phyloP scores from a whole-genome alignment of 2,329 filamentous ascomycete genomes.

The Zasmidium angulare region DNA sequence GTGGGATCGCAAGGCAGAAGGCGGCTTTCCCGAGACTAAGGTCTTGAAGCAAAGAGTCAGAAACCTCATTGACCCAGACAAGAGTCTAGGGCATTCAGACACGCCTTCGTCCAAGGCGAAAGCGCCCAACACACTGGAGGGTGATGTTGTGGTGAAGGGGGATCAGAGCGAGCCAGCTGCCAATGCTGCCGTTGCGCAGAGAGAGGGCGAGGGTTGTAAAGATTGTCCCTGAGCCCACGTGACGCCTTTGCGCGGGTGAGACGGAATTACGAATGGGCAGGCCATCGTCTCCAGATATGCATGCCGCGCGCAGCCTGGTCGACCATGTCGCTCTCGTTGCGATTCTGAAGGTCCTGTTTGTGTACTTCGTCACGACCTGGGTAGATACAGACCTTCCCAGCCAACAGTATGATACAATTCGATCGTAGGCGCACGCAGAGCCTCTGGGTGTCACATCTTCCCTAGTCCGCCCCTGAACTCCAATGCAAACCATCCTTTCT shows the following conservation, averaged over 20 bases:
- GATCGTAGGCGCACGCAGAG: not conserved
- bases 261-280: no score
- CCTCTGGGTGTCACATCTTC: not conserved
- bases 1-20: conserved; percentile 85
- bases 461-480: not conserved
- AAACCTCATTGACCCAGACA: conserved; percentile 75
- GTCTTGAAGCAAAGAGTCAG: conserved; percentile 81
- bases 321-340: no score
- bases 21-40: conserved; percentile 93
- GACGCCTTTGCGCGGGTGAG: no score
- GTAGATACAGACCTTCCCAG: not conserved
- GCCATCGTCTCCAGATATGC: no score
- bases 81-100: conserved; percentile 73
- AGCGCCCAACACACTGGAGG: not conserved
- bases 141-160: not conserved
- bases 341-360: no score
- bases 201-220: conserved; percentile 1
- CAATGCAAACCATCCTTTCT: conserved; percentile 6
- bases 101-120: conserved; percentile 31
- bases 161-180: not conserved
- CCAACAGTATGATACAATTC: not conserved
- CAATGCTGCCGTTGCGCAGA: not conserved
- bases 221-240: conserved; percentile 10
- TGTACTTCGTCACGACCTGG: no score
- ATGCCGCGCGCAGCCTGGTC: no score